Conservation (phyloP, 2,329 filamentous ascomycete species). For the Hymenoscyphus linearis region DNA sequence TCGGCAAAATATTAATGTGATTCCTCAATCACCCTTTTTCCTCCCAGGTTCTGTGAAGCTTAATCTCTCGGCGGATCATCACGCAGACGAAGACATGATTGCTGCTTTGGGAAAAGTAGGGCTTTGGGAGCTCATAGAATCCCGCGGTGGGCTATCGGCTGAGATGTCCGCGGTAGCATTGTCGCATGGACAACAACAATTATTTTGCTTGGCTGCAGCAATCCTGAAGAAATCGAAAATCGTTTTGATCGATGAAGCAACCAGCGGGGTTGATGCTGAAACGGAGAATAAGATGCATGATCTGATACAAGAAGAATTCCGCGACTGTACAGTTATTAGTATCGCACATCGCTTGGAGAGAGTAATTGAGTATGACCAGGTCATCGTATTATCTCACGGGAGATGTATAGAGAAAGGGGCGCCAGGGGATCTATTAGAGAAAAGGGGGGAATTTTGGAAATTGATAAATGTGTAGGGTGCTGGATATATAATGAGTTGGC, state of each 20-base stretch:
- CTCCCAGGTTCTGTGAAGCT: constrained; percentile 83
- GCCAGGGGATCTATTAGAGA: too few species aligned
- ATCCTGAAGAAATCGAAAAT: constrained; percentile 37
- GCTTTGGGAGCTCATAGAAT: constrained; percentile 7
- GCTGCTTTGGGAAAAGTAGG: constrained; percentile 37
- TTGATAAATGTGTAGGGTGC: too few species aligned
- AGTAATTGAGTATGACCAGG: constrained; percentile 39
- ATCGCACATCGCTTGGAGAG: constrained; percentile 37
- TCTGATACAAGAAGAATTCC: constrained; percentile 45
- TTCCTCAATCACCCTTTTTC: constrained; percentile 88
- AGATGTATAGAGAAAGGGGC: too few species aligned
- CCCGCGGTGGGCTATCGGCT: constrained; percentile 12
- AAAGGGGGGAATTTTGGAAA: too few species aligned
- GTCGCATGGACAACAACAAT: constrained; percentile 44
- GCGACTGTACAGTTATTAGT: constrained; percentile 45
- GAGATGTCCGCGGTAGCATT: constrained; percentile 51
- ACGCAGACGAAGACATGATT: constrained; percentile 65
- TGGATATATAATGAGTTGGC: too few species aligned
- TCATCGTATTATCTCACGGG: not conserved
- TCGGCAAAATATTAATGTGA: constrained; percentile 85
- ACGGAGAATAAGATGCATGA: constrained; percentile 22
- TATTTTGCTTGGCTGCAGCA: constrained; percentile 44
- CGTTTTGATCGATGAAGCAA: constrained; percentile 39
- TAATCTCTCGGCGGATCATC: constrained; percentile 75
- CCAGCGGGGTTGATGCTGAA: constrained; percentile 39